Evolutionary conservation across 1,139 yeast genomes (phyloP).

Genomic region (Casaregolazyma suthepensis): DNA sequence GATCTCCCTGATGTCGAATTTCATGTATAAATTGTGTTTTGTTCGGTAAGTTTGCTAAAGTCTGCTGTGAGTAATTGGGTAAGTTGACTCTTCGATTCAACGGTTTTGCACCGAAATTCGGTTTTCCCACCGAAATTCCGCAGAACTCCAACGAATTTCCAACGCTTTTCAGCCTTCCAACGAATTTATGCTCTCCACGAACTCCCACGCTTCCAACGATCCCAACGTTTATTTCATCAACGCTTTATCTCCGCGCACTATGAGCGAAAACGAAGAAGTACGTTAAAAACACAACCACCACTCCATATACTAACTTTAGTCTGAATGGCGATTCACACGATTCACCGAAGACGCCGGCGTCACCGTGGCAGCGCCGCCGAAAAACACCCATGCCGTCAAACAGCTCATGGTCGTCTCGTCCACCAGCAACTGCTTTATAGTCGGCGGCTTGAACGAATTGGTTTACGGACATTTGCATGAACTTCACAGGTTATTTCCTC

Average conservation of each 20-base stretch:
- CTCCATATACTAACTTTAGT: slow-evolving; percentile 6
- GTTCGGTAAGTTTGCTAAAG: background rate
- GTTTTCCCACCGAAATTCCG: too few species aligned
- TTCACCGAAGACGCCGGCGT: slow-evolving; percentile 21
- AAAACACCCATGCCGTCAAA: background rate
- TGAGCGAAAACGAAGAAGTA: background rate
- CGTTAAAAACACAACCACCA: background rate
- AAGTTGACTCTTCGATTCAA: background rate
- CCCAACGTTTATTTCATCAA: slow-evolving; percentile 7
- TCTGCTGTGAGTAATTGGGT: background rate
- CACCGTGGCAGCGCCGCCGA: slow-evolving; percentile 16
- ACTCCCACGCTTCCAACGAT: background rate
- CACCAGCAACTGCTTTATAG: slow-evolving; percentile 4
- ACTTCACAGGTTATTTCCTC: slow-evolving; percentile 5
- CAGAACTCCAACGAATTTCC: background rate
- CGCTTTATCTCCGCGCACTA: background rate
- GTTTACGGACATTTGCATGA: slow-evolving; percentile 4
- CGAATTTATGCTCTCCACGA: background rate
- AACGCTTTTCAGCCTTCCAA: background rate
- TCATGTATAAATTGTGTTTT: background rate
- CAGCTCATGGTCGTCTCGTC: slow-evolving; percentile 7
- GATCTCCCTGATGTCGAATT: slow-evolving; percentile 49
- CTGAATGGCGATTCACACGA: slow-evolving; percentile 23
- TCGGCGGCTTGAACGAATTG: slow-evolving; percentile 2
- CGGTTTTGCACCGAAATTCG: background rate